Percentiles rank a stretch among this genome's conserved stretches.
phyloP scores from a whole-genome alignment of 2,329 filamentous ascomycete genomes.

The Sclerotinia subarctica region DNA sequence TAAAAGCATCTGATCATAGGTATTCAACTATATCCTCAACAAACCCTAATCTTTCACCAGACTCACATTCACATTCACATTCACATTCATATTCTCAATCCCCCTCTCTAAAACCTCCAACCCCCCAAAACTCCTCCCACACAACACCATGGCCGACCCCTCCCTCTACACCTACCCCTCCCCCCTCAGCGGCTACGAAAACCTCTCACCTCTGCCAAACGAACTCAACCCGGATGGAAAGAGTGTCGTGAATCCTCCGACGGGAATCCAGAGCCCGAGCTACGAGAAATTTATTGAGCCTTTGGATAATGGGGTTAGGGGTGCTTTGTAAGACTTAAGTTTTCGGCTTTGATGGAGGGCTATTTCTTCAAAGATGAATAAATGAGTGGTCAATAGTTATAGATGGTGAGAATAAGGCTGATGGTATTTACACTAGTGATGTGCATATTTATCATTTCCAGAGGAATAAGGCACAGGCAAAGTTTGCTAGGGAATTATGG shows the following conservation, averaged over 20 bases:
- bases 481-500: constrained; percentile 70
- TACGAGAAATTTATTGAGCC: constrained; percentile 70
- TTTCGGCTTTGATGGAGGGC: too few species aligned
- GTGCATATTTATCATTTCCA: constrained; percentile 82
- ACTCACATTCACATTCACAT: background rate
- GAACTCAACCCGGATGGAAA: constrained; percentile 65
- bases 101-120: too few species aligned
- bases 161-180: constrained; percentile 50
- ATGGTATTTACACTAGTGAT: constrained; percentile 49
- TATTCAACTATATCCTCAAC: background rate
- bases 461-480: constrained; percentile 56
- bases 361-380: background rate
- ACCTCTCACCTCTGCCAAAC: constrained; percentile 46
- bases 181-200: constrained; percentile 51
- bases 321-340: constrained; percentile 59
- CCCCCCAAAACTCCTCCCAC: too few species aligned
- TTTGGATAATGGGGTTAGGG: constrained; percentile 60
- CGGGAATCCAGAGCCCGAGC: constrained; percentile 59
- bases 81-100: background rate
- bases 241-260: constrained; percentile 65
- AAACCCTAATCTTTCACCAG: background rate
- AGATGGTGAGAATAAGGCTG: background rate
- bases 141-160: constrained; percentile 46
- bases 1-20: too few species aligned
- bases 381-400: too few species aligned